Conservation (phyloP, 1,139 yeast species). For the Taphrina sp. region DNA sequence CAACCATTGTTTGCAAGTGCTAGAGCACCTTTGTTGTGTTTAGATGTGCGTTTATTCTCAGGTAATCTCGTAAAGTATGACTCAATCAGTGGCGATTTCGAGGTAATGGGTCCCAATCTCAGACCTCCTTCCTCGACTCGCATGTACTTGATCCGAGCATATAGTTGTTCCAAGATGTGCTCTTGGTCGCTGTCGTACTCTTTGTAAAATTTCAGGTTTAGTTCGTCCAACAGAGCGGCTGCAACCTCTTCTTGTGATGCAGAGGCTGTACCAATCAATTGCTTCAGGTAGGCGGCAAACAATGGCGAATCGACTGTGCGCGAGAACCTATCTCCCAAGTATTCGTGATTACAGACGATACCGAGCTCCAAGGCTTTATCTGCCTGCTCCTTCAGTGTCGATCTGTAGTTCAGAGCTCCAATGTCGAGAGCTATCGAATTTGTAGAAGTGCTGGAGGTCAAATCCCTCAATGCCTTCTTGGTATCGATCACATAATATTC, state of each 20-base stretch:
- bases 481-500: conserved; percentile 76
- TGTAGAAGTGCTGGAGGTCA: background rate
- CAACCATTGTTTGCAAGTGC: conserved; percentile 95
- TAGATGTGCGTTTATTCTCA: conserved; percentile 40
- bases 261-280: conserved; percentile 47
- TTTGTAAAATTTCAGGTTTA: conserved; percentile 71
- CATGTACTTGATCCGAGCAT: conserved; percentile 70
- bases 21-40: conserved; percentile 55
- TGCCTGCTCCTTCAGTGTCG: conserved; percentile 25
- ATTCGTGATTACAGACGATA: conserved; percentile 37
- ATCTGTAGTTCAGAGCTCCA: conserved; percentile 5
- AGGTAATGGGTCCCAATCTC: conserved; percentile 62
- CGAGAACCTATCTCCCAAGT: conserved; percentile 53
- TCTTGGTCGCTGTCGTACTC: conserved; percentile 70
- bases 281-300: conserved; percentile 52
- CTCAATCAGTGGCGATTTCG: conserved; percentile 66
- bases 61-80: conserved; percentile 78
- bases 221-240: conserved; percentile 62
- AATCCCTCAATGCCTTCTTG: conserved; percentile 39
- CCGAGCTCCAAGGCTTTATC: conserved; percentile 23
- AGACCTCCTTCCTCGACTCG: conserved; percentile 82
- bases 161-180: conserved; percentile 64
- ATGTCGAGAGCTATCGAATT: background rate
- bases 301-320: conserved; percentile 55
- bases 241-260: conserved; percentile 44